Conservation (phyloP, 2,329 filamentous ascomycete genomes). For the Knoxdaviesia proteae region DNA sequence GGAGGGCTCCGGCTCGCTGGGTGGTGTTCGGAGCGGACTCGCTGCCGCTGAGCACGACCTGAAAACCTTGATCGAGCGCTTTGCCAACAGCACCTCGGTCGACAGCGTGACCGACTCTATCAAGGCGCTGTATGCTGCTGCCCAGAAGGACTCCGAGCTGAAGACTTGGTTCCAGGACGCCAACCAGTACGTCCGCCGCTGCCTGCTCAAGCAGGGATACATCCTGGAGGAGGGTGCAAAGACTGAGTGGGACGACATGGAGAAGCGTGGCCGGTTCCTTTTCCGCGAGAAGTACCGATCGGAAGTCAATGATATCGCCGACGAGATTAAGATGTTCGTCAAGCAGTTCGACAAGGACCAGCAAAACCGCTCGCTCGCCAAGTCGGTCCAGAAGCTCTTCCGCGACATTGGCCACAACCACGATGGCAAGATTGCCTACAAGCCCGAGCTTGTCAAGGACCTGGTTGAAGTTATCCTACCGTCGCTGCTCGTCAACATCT, state of each 20-base stretch:
- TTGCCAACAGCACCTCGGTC: conserved; percentile 81
- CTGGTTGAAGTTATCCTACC: conserved; percentile 73
- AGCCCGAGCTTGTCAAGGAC: conserved; percentile 82
- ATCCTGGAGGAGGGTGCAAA: conserved; percentile 66
- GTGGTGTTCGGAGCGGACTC: conserved; percentile 51
- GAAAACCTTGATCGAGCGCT: conserved; percentile 77
- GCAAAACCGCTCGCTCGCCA: conserved; percentile 63
- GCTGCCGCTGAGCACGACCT: conserved; percentile 58
- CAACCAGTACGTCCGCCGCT: conserved; percentile 59
- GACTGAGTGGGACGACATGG: conserved; percentile 63
- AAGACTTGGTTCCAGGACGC: conserved; percentile 73
- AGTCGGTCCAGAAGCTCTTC: conserved; percentile 68
- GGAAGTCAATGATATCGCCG: conserved; percentile 69
- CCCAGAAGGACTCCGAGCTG: conserved; percentile 69
- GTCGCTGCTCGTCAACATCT: conserved; percentile 58
- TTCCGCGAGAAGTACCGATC: conserved; percentile 72
- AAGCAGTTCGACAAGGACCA: conserved; percentile 78
- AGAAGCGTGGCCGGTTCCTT: conserved; percentile 69
- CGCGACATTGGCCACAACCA: conserved; percentile 68
- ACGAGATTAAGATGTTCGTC: conserved; percentile 77
- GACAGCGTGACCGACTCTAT: conserved; percentile 74
- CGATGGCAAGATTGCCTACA: conserved; percentile 71
- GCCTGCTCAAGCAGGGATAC: conserved; percentile 75
- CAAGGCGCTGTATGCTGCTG: conserved; percentile 67
- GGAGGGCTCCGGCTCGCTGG: conserved; percentile 45